Evolutionary conservation across 192 early-diverging fungal genomes (phyloP).

Genomic region (Linnemannia elongata): DNA sequence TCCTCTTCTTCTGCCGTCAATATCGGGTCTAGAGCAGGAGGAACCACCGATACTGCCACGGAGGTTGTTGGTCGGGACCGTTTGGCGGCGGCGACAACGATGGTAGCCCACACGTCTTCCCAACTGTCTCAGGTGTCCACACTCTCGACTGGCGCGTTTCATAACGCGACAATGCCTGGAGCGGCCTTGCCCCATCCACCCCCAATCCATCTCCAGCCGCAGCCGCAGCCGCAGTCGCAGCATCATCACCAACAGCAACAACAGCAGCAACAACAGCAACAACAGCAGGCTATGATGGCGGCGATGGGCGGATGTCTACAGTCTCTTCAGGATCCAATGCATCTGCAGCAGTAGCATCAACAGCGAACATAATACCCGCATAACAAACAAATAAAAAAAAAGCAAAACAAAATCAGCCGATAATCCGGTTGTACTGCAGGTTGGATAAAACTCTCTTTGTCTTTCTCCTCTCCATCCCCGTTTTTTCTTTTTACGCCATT

Average conservation of each 20-base stretch:
- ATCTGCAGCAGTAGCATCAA: background rate
- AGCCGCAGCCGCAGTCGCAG: background rate
- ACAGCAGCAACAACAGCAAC: background rate
- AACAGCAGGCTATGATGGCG: constrained; percentile 4
- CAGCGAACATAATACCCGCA: background rate
- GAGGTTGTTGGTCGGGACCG: background rate
- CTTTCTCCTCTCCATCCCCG: too few species aligned
- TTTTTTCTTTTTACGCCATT: background rate
- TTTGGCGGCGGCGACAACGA: background rate
- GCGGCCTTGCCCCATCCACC: background rate
- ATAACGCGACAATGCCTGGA: background rate
- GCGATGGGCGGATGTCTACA: background rate
- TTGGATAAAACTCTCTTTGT: background rate
- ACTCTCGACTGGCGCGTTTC: background rate
- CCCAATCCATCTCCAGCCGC: background rate
- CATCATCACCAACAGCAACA: background rate
- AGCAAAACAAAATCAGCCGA: background rate
- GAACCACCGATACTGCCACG: background rate
- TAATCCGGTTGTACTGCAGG: background rate
- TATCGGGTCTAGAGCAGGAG: background rate
- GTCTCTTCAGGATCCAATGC: background rate
- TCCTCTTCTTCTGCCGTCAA: background rate
- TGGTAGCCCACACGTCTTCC: background rate
- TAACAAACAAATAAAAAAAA: constrained; percentile 1
- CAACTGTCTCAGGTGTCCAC: background rate